Conservation (phyloP, 345 rosid species). For the Syzygium aqueum region DNA sequence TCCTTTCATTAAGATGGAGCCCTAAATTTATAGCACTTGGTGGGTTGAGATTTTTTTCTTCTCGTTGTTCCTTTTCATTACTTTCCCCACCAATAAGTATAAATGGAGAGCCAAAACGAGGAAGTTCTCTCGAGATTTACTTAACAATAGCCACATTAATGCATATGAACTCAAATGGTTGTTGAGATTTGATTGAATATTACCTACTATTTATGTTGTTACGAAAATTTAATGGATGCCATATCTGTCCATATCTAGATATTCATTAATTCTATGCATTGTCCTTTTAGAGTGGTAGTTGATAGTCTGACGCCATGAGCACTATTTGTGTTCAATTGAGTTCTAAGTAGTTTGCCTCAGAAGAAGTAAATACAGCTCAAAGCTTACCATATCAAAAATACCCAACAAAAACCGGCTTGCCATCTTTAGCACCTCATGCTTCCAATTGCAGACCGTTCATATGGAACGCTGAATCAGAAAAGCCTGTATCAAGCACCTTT, state of each 20-base stretch:
- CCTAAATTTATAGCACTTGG: neutral
- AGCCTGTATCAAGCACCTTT: neutral
- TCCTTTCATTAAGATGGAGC: constrained; percentile 1
- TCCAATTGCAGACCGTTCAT: neutral
- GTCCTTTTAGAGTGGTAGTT: neutral
- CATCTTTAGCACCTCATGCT: neutral
- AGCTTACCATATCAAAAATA: neutral
- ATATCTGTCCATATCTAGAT: neutral
- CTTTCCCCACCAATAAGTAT: neutral
- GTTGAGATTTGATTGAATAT: neutral
- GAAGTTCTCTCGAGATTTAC: neutral
- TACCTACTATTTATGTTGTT: neutral
- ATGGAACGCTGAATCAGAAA: neutral
- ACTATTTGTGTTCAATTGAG: neutral
- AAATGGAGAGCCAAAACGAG: neutral
- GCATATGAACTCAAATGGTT: neutral
- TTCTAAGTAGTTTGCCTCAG: neutral
- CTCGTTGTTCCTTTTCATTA: neutral
- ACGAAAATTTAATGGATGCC: neutral
- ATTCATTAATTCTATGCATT: neutral
- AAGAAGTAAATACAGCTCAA: neutral
- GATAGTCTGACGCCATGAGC: neutral
- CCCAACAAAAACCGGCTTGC: neutral
- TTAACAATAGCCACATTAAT: neutral
- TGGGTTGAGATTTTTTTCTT: neutral